Conservation (phyloP, 306 rosid species). For the Fagus sylvatica region DNA sequence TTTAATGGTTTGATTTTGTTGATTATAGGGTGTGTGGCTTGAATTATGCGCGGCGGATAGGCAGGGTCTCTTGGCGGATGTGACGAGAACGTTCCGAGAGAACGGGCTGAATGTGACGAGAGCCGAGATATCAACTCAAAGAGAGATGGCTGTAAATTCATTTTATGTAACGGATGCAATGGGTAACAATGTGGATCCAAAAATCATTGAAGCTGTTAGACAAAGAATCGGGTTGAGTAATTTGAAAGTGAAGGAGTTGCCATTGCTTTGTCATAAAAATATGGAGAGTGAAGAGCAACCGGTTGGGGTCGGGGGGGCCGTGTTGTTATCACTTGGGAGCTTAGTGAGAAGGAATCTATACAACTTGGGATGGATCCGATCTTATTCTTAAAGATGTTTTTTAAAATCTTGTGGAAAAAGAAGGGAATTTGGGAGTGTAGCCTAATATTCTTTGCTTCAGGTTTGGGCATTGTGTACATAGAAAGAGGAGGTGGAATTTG, state of each 20-base stretch:
- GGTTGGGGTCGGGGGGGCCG: constrained; percentile 85
- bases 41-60: constrained; percentile 66
- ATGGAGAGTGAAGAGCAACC: constrained; percentile 55
- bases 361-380: constrained; percentile 79
- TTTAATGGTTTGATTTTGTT: background rate
- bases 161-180: constrained; percentile 80
- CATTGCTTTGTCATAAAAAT: constrained; percentile 43
- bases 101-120: constrained; percentile 83
- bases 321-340: constrained; percentile 80
- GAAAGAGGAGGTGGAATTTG: constrained; percentile 45
- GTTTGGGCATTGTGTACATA: constrained; percentile 62
- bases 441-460: constrained; percentile 68
- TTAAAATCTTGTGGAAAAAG: background rate
- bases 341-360: constrained; percentile 80
- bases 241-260: constrained; percentile 78
- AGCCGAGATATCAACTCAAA: constrained; percentile 75
- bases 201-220: constrained; percentile 65
- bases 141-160: constrained; percentile 52
- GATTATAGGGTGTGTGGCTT: constrained; percentile 70
- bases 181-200: constrained; percentile 62
- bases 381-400: constrained; percentile 53
- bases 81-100: constrained; percentile 87
- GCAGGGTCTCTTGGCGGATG: constrained; percentile 74
- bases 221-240: constrained; percentile 63
- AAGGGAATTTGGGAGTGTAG: constrained; percentile 32